Base-by-base conservation (phyloP, 768 basidiomycete genomes). In the Sporobolomyces roseus region DNA sequence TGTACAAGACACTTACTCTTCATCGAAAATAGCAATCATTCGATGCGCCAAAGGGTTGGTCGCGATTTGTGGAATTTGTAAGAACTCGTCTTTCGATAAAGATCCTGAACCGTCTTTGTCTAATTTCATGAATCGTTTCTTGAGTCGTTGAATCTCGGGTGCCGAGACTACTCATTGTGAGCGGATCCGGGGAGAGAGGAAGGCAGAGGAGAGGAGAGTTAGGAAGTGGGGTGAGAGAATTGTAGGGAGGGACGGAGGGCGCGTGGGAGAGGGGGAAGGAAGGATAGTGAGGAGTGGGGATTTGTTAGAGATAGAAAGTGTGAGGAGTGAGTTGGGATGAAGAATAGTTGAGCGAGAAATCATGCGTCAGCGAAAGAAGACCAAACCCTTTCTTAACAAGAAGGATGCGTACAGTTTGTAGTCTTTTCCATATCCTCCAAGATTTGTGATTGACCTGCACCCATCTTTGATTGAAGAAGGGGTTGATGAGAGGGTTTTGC, bases 111-210 rank as follows among this genome's bases (percentile, higher is more conserved):
- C 93, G 80, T 99, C 93, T 76, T 93, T 90, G 79, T 99, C 96
- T 74, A 99, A 88, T 81, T 99, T 99, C 92, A 98, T 97, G 80
- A 99, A 98, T 61, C 96, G 88, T 79, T 97, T 98, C 85, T 96
- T 96, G 75, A 98, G 83, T 61, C 96, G 85, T 74, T 97, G 91
- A 74, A 99, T 82, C 81, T 99, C 96, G 54, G 87, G 84, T 55
- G 88, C 89, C 25, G 91, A 97, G 87, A 99, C 96, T 98, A 77
- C 9, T 14, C n/a, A n/a, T n/a, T n/a, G n/a, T n/a, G n/a, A n/a
- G n/a, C n/a, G n/a, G n/a, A n/a, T n/a, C 17, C 17, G 38, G 17
- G 38, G 17, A 41, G 17, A 41, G 38, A 41, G 38, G 38, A 41
- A 41, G 17, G 38, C 10, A 41, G 38, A 41, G 38, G 17, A 17